These are phyloP conservation scores for Scedosporium aurantiacum DNA, from an alignment of 2,329 filamentous ascomycete genomes.

Conservation along the genomic window DNA sequence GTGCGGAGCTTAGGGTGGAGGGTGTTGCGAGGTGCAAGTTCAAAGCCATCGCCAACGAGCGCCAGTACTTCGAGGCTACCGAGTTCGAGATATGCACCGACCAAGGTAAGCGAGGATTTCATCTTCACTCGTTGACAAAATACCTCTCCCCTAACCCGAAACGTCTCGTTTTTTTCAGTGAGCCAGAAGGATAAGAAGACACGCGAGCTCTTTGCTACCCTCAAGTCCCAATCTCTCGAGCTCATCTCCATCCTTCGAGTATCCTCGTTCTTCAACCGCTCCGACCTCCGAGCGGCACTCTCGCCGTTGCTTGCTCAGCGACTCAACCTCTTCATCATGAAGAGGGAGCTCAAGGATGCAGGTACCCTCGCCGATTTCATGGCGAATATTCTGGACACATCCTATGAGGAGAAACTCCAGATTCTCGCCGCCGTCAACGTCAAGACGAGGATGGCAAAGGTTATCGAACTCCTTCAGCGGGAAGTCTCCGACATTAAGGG, in stretches of 20 bases:
- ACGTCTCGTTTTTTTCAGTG: conserved; percentile 10
- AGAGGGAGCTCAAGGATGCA: conserved; percentile 72
- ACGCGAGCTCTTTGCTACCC: conserved; percentile 60
- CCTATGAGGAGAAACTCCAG: conserved; percentile 82
- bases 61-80: conserved; percentile 77
- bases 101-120: conserved; percentile 36
- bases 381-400: conserved; percentile 80
- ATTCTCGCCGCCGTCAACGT: conserved; percentile 73
- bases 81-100: conserved; percentile 58
- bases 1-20: conserved; percentile 75
- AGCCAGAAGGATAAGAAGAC: conserved; percentile 43
- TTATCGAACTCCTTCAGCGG: conserved; percentile 72
- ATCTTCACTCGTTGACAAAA: not conserved
- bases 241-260: conserved; percentile 75
- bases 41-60: conserved; percentile 47
- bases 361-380: conserved; percentile 90
- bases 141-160: conserved; percentile 1
- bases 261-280: conserved; percentile 69
- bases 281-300: conserved; percentile 51
- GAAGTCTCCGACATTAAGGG: conserved; percentile 78
- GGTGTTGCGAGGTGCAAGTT: conserved; percentile 62
- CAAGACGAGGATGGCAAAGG: conserved; percentile 65
- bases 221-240: conserved; percentile 79
- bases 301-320: conserved; percentile 78
- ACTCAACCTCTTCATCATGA: conserved; percentile 76